Conservation (phyloP, 306 rosid genomes). For the Quercus berberidifolia region DNA sequence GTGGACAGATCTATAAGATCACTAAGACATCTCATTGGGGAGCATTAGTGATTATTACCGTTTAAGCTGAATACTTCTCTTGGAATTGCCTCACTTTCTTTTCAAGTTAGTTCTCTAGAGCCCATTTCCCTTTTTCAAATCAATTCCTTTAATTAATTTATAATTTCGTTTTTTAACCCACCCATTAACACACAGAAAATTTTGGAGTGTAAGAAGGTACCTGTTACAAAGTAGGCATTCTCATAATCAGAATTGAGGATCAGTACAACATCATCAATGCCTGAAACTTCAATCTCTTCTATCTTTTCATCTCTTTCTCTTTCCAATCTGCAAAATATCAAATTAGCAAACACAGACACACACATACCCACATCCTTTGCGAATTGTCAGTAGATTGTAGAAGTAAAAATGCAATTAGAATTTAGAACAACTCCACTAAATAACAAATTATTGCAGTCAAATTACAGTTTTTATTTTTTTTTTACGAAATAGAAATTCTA, state of each 20-base stretch:
- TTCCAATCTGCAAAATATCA: conserved; percentile 19
- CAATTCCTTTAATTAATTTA: no score
- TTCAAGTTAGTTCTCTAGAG: no score
- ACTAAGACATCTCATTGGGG: conserved; percentile 42
- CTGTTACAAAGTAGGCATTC: no score
- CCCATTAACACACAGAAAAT: no score
- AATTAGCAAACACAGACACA: background rate
- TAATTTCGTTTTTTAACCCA: no score
- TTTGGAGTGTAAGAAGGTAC: no score
- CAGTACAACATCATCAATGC: conserved; percentile 25
- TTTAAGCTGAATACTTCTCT: no score
- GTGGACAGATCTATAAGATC: conserved; percentile 42
- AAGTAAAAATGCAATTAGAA: background rate
- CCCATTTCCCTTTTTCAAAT: no score
- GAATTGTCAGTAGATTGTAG: background rate
- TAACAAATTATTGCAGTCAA: background rate
- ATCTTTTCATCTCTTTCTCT: conserved; percentile 21
- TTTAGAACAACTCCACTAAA: background rate
- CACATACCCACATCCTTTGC: background rate
- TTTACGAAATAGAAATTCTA: fast-evolving
- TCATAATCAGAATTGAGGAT: no score
- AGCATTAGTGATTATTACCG: no score
- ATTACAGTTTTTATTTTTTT: background rate
- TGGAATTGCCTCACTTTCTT: no score
- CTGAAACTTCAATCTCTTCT: conserved; percentile 39